Conservation (phyloP, 345 rosid genomes). For the Geranium rotundifolium region DNA sequence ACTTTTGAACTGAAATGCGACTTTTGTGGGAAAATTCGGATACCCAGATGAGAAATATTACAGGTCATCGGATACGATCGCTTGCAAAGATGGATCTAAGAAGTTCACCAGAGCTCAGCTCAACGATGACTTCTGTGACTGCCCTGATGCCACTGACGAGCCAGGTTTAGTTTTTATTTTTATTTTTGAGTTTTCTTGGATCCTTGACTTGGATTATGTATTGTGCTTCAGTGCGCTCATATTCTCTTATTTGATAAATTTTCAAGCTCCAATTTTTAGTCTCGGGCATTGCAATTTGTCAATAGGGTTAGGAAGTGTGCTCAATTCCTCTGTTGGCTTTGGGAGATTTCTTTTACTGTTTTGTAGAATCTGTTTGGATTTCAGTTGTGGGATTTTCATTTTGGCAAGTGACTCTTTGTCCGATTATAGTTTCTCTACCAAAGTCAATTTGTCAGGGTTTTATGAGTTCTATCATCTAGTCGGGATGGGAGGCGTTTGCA, state of each 20-base stretch:
- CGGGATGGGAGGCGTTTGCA: neutral
- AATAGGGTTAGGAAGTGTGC: too few relatives aligned
- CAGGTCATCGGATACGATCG: conserved; percentile 32
- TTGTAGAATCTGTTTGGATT: too few relatives aligned
- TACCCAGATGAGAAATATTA: conserved; percentile 62
- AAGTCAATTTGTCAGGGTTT: neutral
- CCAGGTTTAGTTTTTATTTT: conserved; percentile 38
- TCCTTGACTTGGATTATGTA: too few relatives aligned
- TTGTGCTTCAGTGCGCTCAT: too few relatives aligned
- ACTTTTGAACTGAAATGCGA: neutral
- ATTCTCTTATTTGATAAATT: too few relatives aligned
- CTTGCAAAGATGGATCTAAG: conserved; percentile 79
- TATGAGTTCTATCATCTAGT: neutral
- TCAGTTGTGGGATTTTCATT: neutral
- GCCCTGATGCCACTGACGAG: conserved; percentile 84
- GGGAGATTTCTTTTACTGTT: too few relatives aligned
- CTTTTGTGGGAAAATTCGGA: neutral
- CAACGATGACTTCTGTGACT: conserved; percentile 94
- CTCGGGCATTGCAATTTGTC: too few relatives aligned
- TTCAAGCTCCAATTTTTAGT: too few relatives aligned
- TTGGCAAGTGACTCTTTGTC: neutral
- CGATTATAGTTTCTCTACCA: neutral
- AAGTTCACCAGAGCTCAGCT: conserved; percentile 66
- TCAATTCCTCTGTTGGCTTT: too few relatives aligned
- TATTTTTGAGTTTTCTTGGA: too few relatives aligned